phyloP scores from a whole-genome alignment of 192 early-diverging fungal genomes.

The Pilaira anomala region DNA sequence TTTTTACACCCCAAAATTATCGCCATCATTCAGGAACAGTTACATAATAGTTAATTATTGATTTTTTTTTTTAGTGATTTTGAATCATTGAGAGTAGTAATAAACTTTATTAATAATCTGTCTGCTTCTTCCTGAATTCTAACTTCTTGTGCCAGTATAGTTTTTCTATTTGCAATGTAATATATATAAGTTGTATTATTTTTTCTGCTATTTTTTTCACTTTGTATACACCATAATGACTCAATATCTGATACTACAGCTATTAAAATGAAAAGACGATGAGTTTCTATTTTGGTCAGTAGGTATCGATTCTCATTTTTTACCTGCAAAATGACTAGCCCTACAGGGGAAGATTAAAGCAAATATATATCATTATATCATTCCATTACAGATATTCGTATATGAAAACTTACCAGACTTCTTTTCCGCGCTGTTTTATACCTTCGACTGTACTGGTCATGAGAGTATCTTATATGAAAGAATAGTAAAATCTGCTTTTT shows the following conservation, averaged over 20 bases:
- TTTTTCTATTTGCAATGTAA: background rate
- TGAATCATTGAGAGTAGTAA: too few relatives aligned
- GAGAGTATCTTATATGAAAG: background rate
- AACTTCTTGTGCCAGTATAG: background rate
- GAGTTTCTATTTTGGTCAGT: too few relatives aligned
- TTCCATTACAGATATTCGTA: too few relatives aligned
- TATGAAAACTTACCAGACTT: background rate
- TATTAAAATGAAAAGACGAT: background rate
- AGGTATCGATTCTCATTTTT: too few relatives aligned
- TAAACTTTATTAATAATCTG: background rate
- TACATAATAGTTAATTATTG: too few relatives aligned
- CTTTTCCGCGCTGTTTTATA: background rate
- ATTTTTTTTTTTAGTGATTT: too few relatives aligned
- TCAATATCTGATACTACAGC: background rate
- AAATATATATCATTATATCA: too few relatives aligned
- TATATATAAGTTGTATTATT: background rate
- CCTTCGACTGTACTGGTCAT: background rate
- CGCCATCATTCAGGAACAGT: background rate
- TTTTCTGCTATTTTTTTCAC: background rate
- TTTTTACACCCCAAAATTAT: background rate
- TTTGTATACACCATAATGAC: background rate
- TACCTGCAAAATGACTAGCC: background rate
- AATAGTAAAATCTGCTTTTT: background rate
- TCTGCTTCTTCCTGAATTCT: background rate
- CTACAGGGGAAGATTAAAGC: too few relatives aligned